Evolutionary conservation across 305 asterid genomes (phyloP).

Genomic region (Stenogyne calaminthoides): DNA sequence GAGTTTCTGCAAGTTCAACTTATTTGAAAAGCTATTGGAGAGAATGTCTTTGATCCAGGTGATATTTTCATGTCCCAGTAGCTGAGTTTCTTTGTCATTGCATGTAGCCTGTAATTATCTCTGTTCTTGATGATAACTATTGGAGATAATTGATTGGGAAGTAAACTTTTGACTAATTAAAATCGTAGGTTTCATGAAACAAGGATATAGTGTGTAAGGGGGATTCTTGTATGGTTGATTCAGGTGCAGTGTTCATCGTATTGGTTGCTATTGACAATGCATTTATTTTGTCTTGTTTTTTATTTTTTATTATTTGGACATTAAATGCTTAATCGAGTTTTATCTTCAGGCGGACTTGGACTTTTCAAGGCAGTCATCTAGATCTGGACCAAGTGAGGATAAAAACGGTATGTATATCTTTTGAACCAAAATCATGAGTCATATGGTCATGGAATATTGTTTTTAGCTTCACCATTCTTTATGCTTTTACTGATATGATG

Average conservation of each 20-base stretch:
- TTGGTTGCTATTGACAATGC: conserved; percentile 16
- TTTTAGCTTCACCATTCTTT: neutral
- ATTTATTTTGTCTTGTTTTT: neutral
- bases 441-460: conserved; percentile 14
- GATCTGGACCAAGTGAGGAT: conserved; percentile 40
- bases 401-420: conserved; percentile 34
- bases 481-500: conserved; percentile 18
- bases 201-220: conserved; percentile 3
- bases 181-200: neutral
- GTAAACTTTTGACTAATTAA: neutral
- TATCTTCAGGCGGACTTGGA: conserved; percentile 59
- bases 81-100: neutral
- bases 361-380: conserved; percentile 49
- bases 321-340: conserved; percentile 17
- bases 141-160: neutral
- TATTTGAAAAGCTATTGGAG: neutral
- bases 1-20: conserved; percentile 14
- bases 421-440: conserved; percentile 25
- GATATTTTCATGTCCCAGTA: neutral
- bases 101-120: neutral
- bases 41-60: neutral
- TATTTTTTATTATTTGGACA: neutral
- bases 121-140: neutral
- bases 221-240: neutral
- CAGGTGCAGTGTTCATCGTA: neutral